Conservation (phyloP, 1,139 yeast species). For the Hanseniaspora sp. region DNA sequence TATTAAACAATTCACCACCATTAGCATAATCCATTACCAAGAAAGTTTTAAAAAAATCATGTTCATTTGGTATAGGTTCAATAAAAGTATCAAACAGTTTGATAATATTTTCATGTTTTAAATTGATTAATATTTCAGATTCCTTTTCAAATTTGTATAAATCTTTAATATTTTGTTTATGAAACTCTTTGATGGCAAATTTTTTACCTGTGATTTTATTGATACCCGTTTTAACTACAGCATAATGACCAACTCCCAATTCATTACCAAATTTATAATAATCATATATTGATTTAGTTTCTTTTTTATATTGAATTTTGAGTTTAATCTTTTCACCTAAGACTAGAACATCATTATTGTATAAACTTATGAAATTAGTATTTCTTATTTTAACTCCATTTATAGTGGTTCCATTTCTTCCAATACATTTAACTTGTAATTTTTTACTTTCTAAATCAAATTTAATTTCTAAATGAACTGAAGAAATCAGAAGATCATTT, state of each 20-base stretch:
- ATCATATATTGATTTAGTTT: slow-evolving; percentile 41
- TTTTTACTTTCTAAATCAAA: slow-evolving; percentile 16
- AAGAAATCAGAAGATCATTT: slow-evolving; percentile 4
- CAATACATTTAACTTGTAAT: slow-evolving; percentile 11
- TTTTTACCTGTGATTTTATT: slow-evolving; percentile 46
- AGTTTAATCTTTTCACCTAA: slow-evolving; percentile 9
- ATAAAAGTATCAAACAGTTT: slow-evolving; percentile 52
- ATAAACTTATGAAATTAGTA: slow-evolving; percentile 17
- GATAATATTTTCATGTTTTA: slow-evolving; percentile 62
- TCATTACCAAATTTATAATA: slow-evolving; percentile 50
- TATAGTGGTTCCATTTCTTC: slow-evolving; percentile 12
- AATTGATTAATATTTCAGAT: slow-evolving; percentile 51
- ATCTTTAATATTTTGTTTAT: slow-evolving; percentile 50
- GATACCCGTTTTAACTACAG: slow-evolving; percentile 60
- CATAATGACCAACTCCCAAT: slow-evolving; percentile 69
- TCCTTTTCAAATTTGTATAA: slow-evolving; percentile 42
- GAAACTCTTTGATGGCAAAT: slow-evolving; percentile 68
- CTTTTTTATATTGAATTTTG: slow-evolving; percentile 17
- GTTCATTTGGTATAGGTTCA: slow-evolving; percentile 44
- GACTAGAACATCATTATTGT: background rate
- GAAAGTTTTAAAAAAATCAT: slow-evolving; percentile 37
- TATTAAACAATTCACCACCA: slow-evolving; percentile 63
- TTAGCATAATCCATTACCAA: slow-evolving; percentile 62
- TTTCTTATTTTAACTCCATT: slow-evolving; percentile 1
- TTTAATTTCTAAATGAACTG: slow-evolving; percentile 19